Base-by-base conservation (phyloP, 139 green algal genomes). In the Diplosphaera chodatii region DNA sequence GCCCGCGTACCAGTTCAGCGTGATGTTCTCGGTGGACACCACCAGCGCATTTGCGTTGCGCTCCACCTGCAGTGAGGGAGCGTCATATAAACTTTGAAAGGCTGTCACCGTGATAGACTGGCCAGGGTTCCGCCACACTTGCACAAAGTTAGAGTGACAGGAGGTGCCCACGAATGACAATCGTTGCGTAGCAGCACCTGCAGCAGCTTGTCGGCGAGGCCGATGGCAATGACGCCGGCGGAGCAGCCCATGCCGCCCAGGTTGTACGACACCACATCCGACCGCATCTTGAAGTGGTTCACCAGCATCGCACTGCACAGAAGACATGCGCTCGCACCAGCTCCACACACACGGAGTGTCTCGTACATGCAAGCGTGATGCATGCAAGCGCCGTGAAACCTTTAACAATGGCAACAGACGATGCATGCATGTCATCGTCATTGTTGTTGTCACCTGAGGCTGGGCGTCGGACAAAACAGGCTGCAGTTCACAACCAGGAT, bases 231-330 rank as follows among this genome's bases (percentile, higher is more conserved):
- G 63, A 97, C 85, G 29, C 92, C 92, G 0, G 91, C 91, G 40
- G 80, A 91, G 82, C 92, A 97, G 55, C 94, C 94, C 94, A 99
- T 99, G 77, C 94, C 94, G 34, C 71, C 32, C 30, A 68, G 64
- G 31, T 68, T 68, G 34, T 70, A 70, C 2, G 33, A 28, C 33
- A 63, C 20, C 33, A 62, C 23, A 23, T 70, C 34, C 28, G 33
- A 37, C 5, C 84, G 68, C 86, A 94, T 91, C 48, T 90, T 87
- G 77, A 93, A 96, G 73, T 94, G 81, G 81, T 96, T 93, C 48
- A 96, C 74, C 20, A 94, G 80, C 88, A 93, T 93, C 40, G 88
- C 86, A 40, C 13, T 27, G 32, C 25, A 40, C n/a, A 30, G 63
- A 23, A 30, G n/a, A 0, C n/a, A 30, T 32, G 63, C 21, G 63